Percentiles rank a stretch among this genome's conserved stretches.
phyloP scores from a whole-genome alignment of 2,329 filamentous ascomycete genomes.

The Paraphaeosphaeria sporulosa region DNA sequence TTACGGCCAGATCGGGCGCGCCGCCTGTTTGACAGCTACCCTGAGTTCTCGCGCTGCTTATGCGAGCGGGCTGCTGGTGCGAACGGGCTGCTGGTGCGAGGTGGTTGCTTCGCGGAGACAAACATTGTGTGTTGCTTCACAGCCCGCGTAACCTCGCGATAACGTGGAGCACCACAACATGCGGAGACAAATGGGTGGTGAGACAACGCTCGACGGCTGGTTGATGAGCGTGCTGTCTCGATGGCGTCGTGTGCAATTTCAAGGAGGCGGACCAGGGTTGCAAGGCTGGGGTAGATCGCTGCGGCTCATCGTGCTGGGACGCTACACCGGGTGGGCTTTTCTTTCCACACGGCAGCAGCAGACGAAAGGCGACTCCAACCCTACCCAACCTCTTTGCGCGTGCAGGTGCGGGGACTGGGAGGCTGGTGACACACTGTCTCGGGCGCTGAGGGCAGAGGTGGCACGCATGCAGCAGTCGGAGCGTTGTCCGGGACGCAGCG shows the following conservation, averaged over 20 bases:
- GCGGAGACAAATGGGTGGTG: not conserved
- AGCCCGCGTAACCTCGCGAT: slow-evolving; percentile 9
- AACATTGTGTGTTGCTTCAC: not conserved
- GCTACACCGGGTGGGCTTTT: slow-evolving; percentile 13
- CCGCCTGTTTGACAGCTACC: not conserved
- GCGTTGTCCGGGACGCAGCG: slow-evolving; percentile 8
- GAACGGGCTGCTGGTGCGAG: not conserved
- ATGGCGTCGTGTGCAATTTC: not conserved
- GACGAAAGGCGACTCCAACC: not conserved
- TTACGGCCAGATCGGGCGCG: slow-evolving; percentile 1
- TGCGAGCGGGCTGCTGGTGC: not conserved
- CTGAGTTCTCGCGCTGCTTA: not conserved
- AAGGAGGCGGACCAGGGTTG: not conserved
- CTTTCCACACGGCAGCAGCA: not conserved
- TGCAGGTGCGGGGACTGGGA: not conserved
- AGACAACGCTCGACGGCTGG: not conserved
- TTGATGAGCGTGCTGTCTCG: not conserved
- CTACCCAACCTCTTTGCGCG: not conserved
- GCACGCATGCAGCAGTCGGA: slow-evolving; percentile 1
- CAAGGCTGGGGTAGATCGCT: slow-evolving; percentile 31
- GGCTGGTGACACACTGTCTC: not conserved
- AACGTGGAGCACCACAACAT: not conserved
- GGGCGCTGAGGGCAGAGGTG: not conserved
- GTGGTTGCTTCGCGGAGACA: slow-evolving; percentile 10
- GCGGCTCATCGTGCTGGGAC: slow-evolving; percentile 25